A percentile compares a stretch with the other conserved stretches of the same genome.
These are phyloP conservation scores for Pistacia integerrima DNA, from an alignment of 345 rosid species.

Conservation along the genomic window DNA sequence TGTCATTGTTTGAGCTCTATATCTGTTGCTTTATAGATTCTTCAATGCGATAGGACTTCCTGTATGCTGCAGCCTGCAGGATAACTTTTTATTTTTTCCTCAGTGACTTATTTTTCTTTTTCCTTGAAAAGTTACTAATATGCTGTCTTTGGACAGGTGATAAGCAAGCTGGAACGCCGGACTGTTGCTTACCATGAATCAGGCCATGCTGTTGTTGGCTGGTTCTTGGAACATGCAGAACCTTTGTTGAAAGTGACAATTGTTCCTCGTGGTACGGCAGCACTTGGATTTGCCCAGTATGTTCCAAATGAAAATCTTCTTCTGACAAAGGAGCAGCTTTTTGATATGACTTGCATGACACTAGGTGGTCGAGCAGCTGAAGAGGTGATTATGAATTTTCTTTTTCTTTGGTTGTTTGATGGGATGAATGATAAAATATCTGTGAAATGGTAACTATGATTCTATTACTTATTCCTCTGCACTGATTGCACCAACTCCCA, in stretches of 20 bases:
- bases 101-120: neutral
- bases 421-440: neutral
- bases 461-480: neutral
- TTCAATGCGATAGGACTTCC: neutral
- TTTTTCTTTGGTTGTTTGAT: neutral
- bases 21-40: neutral
- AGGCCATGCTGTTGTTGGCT: conserved; percentile 92
- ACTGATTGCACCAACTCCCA: neutral
- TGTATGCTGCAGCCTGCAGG: neutral
- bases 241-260: conserved; percentile 96
- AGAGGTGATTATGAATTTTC: conserved; percentile 49
- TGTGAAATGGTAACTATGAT: neutral
- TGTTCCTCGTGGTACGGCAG: conserved; percentile 96
- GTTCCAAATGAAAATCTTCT: conserved; percentile 96
- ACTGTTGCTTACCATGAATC: conserved; percentile 98
- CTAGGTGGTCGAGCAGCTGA: conserved; percentile 99
- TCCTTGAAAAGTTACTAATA: conserved; percentile 1
- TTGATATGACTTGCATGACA: conserved; percentile 96
- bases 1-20: neutral
- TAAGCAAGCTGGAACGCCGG: conserved; percentile 85
- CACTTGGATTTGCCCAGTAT: conserved; percentile 94
- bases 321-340: conserved; percentile 95
- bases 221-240: conserved; percentile 97
- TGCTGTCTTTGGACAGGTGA: conserved; percentile 48
- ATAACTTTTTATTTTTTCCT: neutral